These are phyloP conservation scores for Ilyonectria robusta DNA, from an alignment of 2,329 filamentous ascomycete genomes.

Conservation along the genomic window DNA sequence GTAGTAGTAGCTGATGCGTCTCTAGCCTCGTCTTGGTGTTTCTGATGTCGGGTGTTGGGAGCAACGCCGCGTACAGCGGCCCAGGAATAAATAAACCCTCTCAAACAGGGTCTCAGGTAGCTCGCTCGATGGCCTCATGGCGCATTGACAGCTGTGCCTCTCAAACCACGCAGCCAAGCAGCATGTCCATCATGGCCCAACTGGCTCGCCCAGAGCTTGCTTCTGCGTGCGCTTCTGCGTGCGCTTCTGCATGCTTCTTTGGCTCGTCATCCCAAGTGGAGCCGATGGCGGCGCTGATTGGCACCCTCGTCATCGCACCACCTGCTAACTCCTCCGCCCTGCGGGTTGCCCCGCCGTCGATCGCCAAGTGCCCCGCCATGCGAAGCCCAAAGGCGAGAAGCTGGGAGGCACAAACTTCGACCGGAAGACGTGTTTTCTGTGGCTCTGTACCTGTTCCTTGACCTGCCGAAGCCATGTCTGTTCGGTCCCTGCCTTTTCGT, in stretches of 20 bases:
- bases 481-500: conserved; percentile 27
- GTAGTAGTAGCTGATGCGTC: background rate
- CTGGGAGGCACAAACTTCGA: conserved; percentile 39
- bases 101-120: background rate
- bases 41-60: background rate
- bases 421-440: conserved; percentile 25
- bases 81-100: background rate
- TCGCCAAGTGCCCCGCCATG: conserved; percentile 47
- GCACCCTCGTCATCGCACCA: conserved; percentile 42
- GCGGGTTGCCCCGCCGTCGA: conserved; percentile 46
- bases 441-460: background rate
- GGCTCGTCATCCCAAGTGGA: conserved; percentile 48
- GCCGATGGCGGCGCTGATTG: conserved; percentile 38
- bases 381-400: conserved; percentile 39
- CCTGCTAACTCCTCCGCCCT: conserved; percentile 23
- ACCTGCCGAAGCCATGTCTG: background rate
- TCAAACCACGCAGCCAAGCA: conserved; percentile 14
- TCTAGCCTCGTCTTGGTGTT: background rate
- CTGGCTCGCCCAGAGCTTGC: conserved; percentile 28
- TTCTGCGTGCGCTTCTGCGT: conserved; percentile 33
- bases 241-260: conserved; percentile 44
- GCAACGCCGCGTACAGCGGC: conserved; percentile 24
- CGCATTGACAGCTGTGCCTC: background rate
- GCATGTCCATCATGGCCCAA: conserved; percentile 3
- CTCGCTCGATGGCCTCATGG: background rate